Evolutionary conservation across 2,329 filamentous ascomycete genomes (phyloP).

Genomic region (Arachnopeziza araneosa): DNA sequence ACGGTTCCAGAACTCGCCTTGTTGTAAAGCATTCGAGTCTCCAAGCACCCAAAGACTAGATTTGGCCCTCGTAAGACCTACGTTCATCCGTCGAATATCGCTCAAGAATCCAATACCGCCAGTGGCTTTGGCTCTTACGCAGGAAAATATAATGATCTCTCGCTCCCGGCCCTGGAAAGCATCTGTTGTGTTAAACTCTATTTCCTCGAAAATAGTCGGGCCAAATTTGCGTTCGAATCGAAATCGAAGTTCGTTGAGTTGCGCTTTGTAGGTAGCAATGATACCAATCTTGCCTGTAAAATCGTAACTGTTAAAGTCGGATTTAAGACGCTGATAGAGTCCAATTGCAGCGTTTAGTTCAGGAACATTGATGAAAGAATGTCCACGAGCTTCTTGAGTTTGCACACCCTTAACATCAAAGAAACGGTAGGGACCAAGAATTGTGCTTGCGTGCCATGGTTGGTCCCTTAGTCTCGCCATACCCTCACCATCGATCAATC

Average conservation of each 20-base stretch:
- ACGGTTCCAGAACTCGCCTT: slow-evolving; percentile 86
- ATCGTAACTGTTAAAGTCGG: slow-evolving; percentile 64
- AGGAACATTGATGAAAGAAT: slow-evolving; percentile 83
- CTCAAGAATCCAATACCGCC: slow-evolving; percentile 98
- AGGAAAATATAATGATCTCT: slow-evolving; percentile 98
- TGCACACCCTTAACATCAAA: slow-evolving; percentile 93
- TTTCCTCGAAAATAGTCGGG: slow-evolving; percentile 64
- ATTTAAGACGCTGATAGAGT: slow-evolving; percentile 72
- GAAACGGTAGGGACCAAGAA: slow-evolving; percentile 92
- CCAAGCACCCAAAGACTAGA: slow-evolving; percentile 95
- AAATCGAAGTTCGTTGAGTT: slow-evolving; percentile 72
- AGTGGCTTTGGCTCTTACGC: slow-evolving; percentile 85
- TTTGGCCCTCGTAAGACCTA: slow-evolving; percentile 93
- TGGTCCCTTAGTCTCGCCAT: slow-evolving; percentile 72
- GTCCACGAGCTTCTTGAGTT: slow-evolving; percentile 71
- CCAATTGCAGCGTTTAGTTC: slow-evolving; percentile 84
- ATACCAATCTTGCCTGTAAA: slow-evolving; percentile 85
- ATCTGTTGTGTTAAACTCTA: slow-evolving; percentile 99
- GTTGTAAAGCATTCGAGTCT: slow-evolving; percentile 77
- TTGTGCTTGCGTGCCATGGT: slow-evolving; percentile 77
- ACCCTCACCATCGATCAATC: slow-evolving; percentile 74
- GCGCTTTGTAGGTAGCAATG: slow-evolving; percentile 96
- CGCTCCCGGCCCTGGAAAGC: slow-evolving; percentile 96
- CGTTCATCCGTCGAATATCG: slow-evolving; percentile 98
- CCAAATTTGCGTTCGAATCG: slow-evolving; percentile 72